Percentiles rank a stretch among this genome's conserved stretches.
These are phyloP conservation scores for Corymbia citriodora DNA, from an alignment of 441 rosid species.

Conservation along the genomic window DNA sequence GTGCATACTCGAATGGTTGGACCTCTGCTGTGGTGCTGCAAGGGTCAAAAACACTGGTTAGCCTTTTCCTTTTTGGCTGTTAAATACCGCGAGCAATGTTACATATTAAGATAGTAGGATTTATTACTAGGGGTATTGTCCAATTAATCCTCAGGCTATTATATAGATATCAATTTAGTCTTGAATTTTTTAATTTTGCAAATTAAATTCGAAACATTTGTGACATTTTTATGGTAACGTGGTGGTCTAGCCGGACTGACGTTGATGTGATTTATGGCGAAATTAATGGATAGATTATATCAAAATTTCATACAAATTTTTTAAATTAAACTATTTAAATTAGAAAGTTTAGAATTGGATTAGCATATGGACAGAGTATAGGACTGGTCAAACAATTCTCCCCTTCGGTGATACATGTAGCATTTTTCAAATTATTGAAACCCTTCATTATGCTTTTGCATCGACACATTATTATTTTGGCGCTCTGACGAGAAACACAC, in stretches of 20 bases:
- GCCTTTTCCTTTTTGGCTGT: too few relatives aligned
- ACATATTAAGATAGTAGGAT: too few relatives aligned
- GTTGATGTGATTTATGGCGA: not conserved
- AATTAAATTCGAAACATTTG: not conserved
- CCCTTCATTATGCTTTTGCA: too few relatives aligned
- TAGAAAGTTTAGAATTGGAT: rapidly evolving
- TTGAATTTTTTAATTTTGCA: not conserved
- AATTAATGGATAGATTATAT: rapidly evolving
- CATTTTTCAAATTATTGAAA: not conserved
- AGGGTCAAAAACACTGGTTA: too few relatives aligned
- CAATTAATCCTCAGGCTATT: too few relatives aligned
- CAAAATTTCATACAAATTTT: rapidly evolving
- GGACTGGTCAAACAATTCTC: rapidly evolving
- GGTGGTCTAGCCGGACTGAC: rapidly evolving
- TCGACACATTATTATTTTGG: not conserved
- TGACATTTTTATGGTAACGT: rapidly evolving
- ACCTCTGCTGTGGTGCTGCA: not conserved
- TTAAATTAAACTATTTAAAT: rapidly evolving
- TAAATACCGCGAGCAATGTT: too few relatives aligned
- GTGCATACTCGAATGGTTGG: not conserved
- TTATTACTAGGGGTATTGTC: too few relatives aligned
- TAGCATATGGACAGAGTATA: rapidly evolving
- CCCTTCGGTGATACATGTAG: not conserved
- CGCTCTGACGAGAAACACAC: not conserved
- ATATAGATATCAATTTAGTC: rapidly evolving